Evolutionary conservation across 2,329 filamentous ascomycete species (phyloP), one percentile per base, ranked within the genome.

Genomic region (Pseudocercospora ulei): DNA sequence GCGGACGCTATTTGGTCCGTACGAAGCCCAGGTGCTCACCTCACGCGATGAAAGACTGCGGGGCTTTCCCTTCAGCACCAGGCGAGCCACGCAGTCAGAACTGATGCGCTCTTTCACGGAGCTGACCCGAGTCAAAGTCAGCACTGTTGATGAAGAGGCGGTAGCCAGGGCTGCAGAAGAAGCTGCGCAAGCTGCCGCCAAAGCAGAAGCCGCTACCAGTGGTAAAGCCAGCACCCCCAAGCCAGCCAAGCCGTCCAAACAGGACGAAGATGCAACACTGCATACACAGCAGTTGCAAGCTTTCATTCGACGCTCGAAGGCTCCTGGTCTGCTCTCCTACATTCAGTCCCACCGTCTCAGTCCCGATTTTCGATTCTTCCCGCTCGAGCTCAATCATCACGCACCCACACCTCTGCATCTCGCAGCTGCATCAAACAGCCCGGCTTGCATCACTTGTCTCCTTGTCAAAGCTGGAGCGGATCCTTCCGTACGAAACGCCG

Each of bases 21-120:
- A 96, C 54, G 87, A 96, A 2, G 83, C 76, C 1, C 86, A 95
- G 56, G 78, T 94, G 1, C 63, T 98, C 38, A 76, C 71, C 41
- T 73, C 77, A 7, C 84, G 85, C 44, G 90, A 98, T 55, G 68
- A 78, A 1, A 72, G 90, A 22, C 71, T 94, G 54, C 73, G 90
- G 39, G 80, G 83, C 0, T 95, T 98, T 47, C 90, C 90, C 0
- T 98, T 98, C 61, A 94, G 74, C 59, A 98, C 90, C 5, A 75
- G 86, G 7, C 72, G 90, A 41, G 85, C 90, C 0, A 98, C 90
- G 0, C 87, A 96, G 56, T 83, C 81, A 31, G 90, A 98, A 61
- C 76, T 98, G 0, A 90, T 96, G 81, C 76, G 88, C 24, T 82
- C 82, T 1, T 98, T 95, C 54, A 82, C 93, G 46, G 90, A 98